These are phyloP conservation scores for Saccharomyces hybrid DNA, from an alignment of 1,139 yeast genomes.

Conservation along the genomic window DNA sequence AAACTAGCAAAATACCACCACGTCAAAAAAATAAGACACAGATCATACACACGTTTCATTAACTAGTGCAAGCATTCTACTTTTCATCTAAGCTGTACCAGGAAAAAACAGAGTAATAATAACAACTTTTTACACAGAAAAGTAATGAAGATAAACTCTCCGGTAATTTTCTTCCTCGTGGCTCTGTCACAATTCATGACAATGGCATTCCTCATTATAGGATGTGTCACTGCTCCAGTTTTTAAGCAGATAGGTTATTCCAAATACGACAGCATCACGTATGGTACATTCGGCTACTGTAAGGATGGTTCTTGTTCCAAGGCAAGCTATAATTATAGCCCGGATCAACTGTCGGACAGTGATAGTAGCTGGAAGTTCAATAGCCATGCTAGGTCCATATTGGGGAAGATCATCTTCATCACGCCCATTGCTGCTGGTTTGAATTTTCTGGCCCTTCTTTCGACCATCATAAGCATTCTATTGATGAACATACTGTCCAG, in stretches of 20 bases:
- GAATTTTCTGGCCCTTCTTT: conserved; percentile 41
- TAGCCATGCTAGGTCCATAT: conserved; percentile 50
- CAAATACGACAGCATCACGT: conserved; percentile 44
- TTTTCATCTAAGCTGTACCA: not conserved
- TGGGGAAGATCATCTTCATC: conserved; percentile 65
- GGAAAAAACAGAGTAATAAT: not conserved
- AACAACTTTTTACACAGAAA: not conserved
- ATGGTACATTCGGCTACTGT: conserved; percentile 88
- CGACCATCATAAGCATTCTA: conserved; percentile 22
- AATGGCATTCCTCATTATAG: conserved; percentile 42
- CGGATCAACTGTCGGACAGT: conserved; percentile 26
- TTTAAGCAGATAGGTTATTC: conserved; percentile 45
- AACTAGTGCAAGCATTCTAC: not conserved
- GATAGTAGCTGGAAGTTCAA: conserved; percentile 43
- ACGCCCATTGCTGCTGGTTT: conserved; percentile 81
- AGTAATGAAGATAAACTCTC: not conserved
- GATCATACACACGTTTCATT: not conserved
- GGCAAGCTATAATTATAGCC: conserved; percentile 45
- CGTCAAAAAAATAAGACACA: not conserved
- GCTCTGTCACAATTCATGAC: conserved; percentile 29
- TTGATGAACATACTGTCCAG: conserved; percentile 1
- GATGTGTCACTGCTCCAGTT: conserved; percentile 57
- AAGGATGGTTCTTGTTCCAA: conserved; percentile 40
- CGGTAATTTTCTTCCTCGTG: not conserved
- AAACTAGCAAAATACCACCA: not conserved